phyloP scores from a whole-genome alignment of 176 grass and related monocot species.

The Chloris gayana region DNA sequence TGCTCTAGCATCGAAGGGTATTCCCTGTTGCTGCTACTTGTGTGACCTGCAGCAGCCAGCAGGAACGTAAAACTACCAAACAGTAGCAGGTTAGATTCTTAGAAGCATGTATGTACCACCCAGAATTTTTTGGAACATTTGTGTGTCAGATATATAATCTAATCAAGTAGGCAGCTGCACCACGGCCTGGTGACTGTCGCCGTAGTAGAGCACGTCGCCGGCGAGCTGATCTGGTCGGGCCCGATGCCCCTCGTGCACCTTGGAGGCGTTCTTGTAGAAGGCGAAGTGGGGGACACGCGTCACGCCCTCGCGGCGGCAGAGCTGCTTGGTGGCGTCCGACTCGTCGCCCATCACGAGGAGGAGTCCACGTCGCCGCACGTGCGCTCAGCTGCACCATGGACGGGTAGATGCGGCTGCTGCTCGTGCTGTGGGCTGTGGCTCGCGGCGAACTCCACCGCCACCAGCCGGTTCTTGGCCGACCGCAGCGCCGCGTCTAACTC shows the following conservation, averaged over 20 bases:
- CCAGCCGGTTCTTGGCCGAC: constrained; percentile 73
- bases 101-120: background rate
- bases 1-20: background rate
- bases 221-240: constrained; percentile 69
- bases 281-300: constrained; percentile 75
- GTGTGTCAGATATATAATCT: background rate
- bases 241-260: constrained; percentile 92
- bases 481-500: constrained; percentile 78
- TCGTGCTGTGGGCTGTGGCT: constrained; percentile 71
- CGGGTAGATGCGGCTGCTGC: constrained; percentile 79
- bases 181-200: constrained; percentile 76
- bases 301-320: constrained; percentile 72
- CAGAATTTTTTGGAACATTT: background rate
- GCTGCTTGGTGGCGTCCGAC: constrained; percentile 70
- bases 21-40: background rate
- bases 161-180: constrained; percentile 81
- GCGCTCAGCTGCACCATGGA: constrained; percentile 81
- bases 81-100: background rate
- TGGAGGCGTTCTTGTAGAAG: constrained; percentile 89
- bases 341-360: constrained; percentile 95
- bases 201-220: constrained; percentile 93
- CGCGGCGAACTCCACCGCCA: constrained; percentile 96
- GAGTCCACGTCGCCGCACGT: constrained; percentile 86
- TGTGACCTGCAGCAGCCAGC: no score
- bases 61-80: no score